Evolutionary conservation across 352 stramenopile species (phyloP).

Genomic region (Pythium brachiatum): DNA sequence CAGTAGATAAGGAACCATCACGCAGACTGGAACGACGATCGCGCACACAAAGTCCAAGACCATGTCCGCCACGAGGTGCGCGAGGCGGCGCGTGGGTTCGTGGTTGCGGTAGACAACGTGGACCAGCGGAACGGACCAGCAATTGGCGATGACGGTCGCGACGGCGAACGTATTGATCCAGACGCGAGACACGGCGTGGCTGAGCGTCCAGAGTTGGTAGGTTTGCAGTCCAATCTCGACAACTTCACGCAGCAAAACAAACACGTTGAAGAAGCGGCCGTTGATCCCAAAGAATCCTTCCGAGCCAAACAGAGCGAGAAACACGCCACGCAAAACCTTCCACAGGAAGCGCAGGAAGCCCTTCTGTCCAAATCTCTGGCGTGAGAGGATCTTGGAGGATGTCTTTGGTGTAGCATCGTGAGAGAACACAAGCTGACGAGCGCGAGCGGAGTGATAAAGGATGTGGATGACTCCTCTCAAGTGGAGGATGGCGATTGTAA

Average conservation of each 20-base stretch:
- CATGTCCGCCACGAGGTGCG: slow-evolving; percentile 2
- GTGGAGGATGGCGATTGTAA: not conserved
- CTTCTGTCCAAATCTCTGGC: not conserved
- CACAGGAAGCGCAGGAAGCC: not conserved
- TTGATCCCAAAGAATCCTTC: not conserved
- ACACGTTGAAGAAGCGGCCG: not conserved
- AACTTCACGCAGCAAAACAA: not conserved
- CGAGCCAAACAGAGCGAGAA: not conserved
- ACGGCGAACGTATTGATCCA: slow-evolving; percentile 8
- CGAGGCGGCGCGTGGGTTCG: not conserved
- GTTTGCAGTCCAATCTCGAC: slow-evolving; percentile 4
- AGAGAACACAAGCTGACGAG: not conserved
- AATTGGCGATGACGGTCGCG: slow-evolving; percentile 3
- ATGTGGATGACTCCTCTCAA: not conserved
- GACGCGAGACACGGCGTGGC: not conserved
- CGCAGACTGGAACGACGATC: slow-evolving; percentile 8
- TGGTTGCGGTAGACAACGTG: not conserved
- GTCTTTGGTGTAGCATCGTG: not conserved
- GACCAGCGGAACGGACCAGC: not conserved
- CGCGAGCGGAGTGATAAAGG: not conserved
- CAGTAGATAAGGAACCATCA: slow-evolving; percentile 3
- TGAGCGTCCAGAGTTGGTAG: slow-evolving; percentile 8
- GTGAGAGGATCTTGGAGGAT: too few species aligned
- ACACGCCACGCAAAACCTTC: not conserved
- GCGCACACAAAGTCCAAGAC: slow-evolving; percentile 8